These are phyloP conservation scores for Fragosphaeria purpurea DNA, from an alignment of 2,329 filamentous ascomycete species.

Conservation along the genomic window DNA sequence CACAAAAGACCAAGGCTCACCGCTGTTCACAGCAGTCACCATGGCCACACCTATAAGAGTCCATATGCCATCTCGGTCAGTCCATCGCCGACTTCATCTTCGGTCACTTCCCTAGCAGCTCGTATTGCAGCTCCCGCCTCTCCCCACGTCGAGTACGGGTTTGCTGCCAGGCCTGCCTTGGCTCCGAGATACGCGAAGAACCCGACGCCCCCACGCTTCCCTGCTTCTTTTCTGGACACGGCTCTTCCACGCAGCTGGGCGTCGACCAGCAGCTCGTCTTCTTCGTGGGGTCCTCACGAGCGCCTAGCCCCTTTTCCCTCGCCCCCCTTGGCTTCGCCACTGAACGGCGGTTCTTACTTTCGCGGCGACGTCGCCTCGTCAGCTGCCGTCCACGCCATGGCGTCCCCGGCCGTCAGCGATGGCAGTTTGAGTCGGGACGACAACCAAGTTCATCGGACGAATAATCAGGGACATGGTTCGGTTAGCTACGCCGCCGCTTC, in stretches of 20 bases:
- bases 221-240: not conserved
- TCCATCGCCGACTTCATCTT: not conserved
- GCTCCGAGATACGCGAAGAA: not conserved
- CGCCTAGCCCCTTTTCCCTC: slow-evolving; percentile 2
- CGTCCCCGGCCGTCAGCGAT: not conserved
- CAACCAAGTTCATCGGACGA: not conserved
- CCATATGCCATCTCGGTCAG: not conserved
- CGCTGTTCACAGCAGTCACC: not conserved
- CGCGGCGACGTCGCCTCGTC: slow-evolving; percentile 1
- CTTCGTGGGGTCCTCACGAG: not conserved
- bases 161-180: not conserved
- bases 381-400: not conserved
- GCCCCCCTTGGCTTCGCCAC: not conserved
- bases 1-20: too few relatives aligned
- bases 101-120: too few relatives aligned
- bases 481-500: not conserved
- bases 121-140: too few relatives aligned
- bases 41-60: not conserved
- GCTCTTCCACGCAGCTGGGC: not conserved
- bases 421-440: not conserved
- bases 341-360: not conserved
- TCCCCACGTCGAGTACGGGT: not conserved
- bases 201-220: not conserved
- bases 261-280: not conserved
- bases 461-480: not conserved